These are phyloP conservation scores for Globisporangium radiosum DNA, from an alignment of 352 stramenopile genomes.

Conservation along the genomic window DNA sequence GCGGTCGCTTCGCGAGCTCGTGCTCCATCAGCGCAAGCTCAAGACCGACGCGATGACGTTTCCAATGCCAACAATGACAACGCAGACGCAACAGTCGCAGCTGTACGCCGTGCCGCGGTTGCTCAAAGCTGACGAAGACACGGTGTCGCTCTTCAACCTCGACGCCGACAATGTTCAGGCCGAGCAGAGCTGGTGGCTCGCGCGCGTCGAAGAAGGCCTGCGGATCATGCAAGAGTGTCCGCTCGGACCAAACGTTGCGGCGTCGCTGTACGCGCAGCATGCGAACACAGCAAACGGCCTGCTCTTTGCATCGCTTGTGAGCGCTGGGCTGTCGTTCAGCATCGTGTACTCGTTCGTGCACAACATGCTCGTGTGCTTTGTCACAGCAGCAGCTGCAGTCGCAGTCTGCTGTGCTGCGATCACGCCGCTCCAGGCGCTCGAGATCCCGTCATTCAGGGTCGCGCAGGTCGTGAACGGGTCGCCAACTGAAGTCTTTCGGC, in stretches of 20 bases:
- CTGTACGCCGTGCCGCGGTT: constrained; percentile 44
- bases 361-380: constrained; percentile 80
- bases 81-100: constrained; percentile 13
- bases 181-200: constrained; percentile 84
- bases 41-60: constrained; percentile 74
- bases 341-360: constrained; percentile 82
- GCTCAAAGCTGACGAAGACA: constrained; percentile 80
- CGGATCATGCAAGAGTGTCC: constrained; percentile 85
- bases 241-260: constrained; percentile 68
- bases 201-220: constrained; percentile 71
- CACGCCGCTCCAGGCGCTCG: constrained; percentile 57
- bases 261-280: constrained; percentile 76
- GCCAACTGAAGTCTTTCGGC: constrained; percentile 72
- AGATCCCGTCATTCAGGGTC: constrained; percentile 80
- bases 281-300: constrained; percentile 71
- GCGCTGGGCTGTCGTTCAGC: constrained; percentile 72
- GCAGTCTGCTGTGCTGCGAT: constrained; percentile 65
- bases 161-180: constrained; percentile 77
- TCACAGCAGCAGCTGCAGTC: constrained; percentile 55
- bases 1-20: constrained; percentile 63
- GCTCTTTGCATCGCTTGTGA: constrained; percentile 53
- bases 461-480: constrained; percentile 82
- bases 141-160: constrained; percentile 81
- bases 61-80: constrained; percentile 14
- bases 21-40: constrained; percentile 66